A percentile compares a stretch with the other conserved stretches of the same genome.
These are phyloP conservation scores for Arthrobotrys iridis DNA, from an alignment of 2,329 filamentous ascomycete genomes.

Conservation along the genomic window DNA sequence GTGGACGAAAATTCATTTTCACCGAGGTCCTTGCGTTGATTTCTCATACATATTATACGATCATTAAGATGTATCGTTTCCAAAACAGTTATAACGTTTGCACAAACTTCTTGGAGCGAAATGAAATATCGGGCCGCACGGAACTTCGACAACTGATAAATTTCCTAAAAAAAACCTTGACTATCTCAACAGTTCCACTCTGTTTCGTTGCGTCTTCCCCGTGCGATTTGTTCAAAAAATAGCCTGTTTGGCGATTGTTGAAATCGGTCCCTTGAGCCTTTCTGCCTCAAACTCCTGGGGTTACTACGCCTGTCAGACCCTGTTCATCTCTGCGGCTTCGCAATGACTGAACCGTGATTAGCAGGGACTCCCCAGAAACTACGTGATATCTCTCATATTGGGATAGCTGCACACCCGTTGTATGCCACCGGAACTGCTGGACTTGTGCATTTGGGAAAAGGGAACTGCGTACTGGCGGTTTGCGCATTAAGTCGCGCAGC, in stretches of 20 bases:
- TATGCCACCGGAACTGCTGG: slow-evolving; percentile 20
- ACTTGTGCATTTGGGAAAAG: slow-evolving; percentile 13
- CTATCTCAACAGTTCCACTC: background rate
- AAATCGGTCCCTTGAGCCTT: slow-evolving; percentile 39
- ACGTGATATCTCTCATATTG: slow-evolving; percentile 23
- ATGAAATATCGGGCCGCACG: slow-evolving; percentile 14
- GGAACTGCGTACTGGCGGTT: slow-evolving; percentile 17
- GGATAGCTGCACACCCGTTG: slow-evolving; percentile 14
- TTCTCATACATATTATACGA: slow-evolving; percentile 19
- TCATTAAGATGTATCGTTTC: slow-evolving; percentile 1
- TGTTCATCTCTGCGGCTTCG: slow-evolving; percentile 35
- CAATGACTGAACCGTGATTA: slow-evolving; percentile 49
- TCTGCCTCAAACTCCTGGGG: slow-evolving; percentile 31
- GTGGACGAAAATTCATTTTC: slow-evolving; percentile 40
- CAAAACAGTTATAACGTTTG: background rate
- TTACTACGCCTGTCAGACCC: background rate
- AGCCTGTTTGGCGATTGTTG: slow-evolving; percentile 32
- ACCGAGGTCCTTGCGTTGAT: slow-evolving; percentile 30
- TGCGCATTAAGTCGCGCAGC: slow-evolving; percentile 31
- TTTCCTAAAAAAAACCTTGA: background rate
- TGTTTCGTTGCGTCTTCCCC: background rate
- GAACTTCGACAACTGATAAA: background rate
- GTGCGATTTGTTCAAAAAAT: slow-evolving; percentile 2
- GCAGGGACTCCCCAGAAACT: slow-evolving; percentile 46
- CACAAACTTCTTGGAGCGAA: background rate